A percentile compares a stretch with the other conserved stretches of the same genome.
phyloP scores from a whole-genome alignment of 2,329 filamentous ascomycete species.

The Fusarium praegraminearum region DNA sequence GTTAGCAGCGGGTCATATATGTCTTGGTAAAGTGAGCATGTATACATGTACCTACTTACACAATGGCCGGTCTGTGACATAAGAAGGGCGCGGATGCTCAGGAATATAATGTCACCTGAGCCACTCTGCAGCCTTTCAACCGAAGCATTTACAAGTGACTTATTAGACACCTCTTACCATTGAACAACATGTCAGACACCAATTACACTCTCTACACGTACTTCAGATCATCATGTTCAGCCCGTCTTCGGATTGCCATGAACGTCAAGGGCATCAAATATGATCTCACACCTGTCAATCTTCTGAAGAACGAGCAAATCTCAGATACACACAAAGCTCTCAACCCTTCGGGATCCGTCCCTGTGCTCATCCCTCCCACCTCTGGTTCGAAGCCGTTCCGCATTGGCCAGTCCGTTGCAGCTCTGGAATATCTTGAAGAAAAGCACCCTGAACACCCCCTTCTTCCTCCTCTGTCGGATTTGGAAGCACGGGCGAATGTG shows the following conservation, averaged over 20 bases:
- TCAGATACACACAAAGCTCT: constrained; percentile 57
- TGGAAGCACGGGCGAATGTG: constrained; percentile 60
- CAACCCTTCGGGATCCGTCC: constrained; percentile 68
- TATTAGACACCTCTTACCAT: accelerated
- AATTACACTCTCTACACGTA: constrained; percentile 66
- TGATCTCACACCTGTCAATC: constrained; percentile 62
- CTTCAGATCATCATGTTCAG: constrained; percentile 72
- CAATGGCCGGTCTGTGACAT: constrained; percentile 18
- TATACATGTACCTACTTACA: not conserved
- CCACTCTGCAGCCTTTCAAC: too few species aligned
- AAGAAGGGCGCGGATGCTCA: constrained; percentile 27
- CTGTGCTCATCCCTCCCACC: constrained; percentile 60
- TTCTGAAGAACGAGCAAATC: constrained; percentile 66
- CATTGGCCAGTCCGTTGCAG: constrained; percentile 69
- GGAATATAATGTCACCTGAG: accelerated
- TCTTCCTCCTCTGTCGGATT: constrained; percentile 62
- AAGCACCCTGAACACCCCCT: constrained; percentile 58
- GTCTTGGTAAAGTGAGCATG: not conserved
- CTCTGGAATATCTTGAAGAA: constrained; percentile 73
- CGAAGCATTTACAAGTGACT: accelerated
- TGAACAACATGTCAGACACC: constrained; percentile 39
- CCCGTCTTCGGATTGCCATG: constrained; percentile 70
- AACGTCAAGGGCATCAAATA: constrained; percentile 66
- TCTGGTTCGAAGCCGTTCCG: constrained; percentile 50
- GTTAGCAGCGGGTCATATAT: constrained; percentile 26